Evolutionary conservation across 2,329 filamentous ascomycete species (phyloP).

Genomic region (Capronia epimyces): DNA sequence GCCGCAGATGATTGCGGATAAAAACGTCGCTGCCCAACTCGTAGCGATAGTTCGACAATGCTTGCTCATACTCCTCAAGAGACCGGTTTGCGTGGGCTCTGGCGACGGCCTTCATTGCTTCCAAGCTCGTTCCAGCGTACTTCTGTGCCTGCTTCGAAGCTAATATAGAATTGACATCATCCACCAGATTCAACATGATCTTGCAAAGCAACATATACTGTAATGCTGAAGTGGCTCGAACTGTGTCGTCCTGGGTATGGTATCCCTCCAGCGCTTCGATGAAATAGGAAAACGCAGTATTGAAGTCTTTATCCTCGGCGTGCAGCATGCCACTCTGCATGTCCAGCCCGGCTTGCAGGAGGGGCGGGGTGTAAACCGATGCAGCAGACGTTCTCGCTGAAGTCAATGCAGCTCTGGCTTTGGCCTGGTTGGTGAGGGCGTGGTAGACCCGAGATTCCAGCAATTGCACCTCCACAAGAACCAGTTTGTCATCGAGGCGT

Average conservation of each 20-base stretch:
- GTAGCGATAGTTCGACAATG: conserved; percentile 81
- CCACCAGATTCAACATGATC: conserved; percentile 95
- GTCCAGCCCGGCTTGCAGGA: conserved; percentile 91
- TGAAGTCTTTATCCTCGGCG: conserved; percentile 98
- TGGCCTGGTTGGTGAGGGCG: conserved; percentile 90
- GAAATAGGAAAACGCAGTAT: conserved; percentile 97
- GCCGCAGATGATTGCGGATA: conserved; percentile 92
- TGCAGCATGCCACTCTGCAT: conserved; percentile 99
- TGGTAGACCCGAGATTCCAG: conserved; percentile 97
- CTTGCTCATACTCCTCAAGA: conserved; percentile 93
- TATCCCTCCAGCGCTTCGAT: conserved; percentile 98
- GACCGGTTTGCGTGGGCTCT: conserved; percentile 92
- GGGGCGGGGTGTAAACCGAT: conserved; percentile 91
- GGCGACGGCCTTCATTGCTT: conserved; percentile 98
- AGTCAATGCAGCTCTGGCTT: conserved; percentile 89
- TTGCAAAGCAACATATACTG: conserved; percentile 99
- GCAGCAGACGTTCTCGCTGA: conserved; percentile 91
- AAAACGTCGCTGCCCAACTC: conserved; percentile 93
- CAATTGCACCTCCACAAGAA: conserved; percentile 94
- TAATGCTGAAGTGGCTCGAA: conserved; percentile 88
- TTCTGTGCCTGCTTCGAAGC: conserved; percentile 93
- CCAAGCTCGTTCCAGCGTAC: conserved; percentile 90
- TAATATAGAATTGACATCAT: conserved; percentile 94
- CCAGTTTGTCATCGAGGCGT: conserved; percentile 95
- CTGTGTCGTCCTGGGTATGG: conserved; percentile 80